A percentile compares a stretch with the other conserved stretches of the same genome.
Evolutionary conservation across 768 basidiomycete species (phyloP).

Genomic region (Peribolospora kevripleyi): DNA sequence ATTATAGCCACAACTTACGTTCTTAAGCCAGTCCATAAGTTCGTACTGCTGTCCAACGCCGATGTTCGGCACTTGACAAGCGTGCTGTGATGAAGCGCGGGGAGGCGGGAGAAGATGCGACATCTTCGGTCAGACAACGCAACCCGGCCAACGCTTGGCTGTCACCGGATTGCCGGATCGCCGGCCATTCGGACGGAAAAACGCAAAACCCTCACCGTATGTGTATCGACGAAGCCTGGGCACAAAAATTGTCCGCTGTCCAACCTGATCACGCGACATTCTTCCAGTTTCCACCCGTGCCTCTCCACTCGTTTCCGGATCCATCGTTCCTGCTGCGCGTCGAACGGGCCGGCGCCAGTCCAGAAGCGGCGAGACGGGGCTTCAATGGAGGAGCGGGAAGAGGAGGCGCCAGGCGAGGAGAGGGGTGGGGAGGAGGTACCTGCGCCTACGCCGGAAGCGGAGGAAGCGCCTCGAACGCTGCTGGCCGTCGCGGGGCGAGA

Average conservation of each 20-base stretch:
- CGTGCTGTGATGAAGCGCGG: constrained; percentile 24
- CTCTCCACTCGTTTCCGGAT: too few species aligned
- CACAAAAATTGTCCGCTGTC: constrained; percentile 38
- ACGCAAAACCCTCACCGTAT: constrained; percentile 29
- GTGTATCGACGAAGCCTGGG: constrained; percentile 71
- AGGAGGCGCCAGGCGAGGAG: too few species aligned
- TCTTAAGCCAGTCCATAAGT: constrained; percentile 64
- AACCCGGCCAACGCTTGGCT: neutral
- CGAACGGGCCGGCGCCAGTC: too few species aligned
- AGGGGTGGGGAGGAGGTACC: too few species aligned
- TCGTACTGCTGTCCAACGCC: constrained; percentile 48
- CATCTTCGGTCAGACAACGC: neutral
- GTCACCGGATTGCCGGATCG: neutral
- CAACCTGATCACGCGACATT: constrained; percentile 20
- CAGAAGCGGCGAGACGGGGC: too few species aligned
- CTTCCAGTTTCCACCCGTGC: too few species aligned
- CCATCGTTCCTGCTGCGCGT: too few species aligned
- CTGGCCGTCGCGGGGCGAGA: too few species aligned
- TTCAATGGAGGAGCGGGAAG: too few species aligned
- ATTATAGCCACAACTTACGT: constrained; percentile 14
- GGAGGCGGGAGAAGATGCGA: neutral
- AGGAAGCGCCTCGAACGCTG: too few species aligned
- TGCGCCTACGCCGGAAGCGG: too few species aligned
- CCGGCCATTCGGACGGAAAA: too few species aligned
- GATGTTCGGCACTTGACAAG: constrained; percentile 33